Conservation (phyloP, 2,329 filamentous ascomycete species). For the Leptosphaerulina australis region DNA sequence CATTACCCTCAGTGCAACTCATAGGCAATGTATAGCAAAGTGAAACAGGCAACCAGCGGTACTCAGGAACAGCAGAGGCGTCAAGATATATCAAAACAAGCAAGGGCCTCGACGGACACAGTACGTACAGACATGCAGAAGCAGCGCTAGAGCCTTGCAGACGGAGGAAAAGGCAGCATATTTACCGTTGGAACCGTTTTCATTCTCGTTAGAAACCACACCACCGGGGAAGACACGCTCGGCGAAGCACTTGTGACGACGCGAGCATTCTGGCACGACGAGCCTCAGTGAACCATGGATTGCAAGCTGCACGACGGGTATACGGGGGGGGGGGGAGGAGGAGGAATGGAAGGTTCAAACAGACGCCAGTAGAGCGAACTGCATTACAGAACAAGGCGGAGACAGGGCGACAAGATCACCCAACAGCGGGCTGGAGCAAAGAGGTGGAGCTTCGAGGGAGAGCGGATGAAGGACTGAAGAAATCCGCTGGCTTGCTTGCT, state of each 20-base stretch:
- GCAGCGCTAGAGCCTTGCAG: conserved; percentile 17
- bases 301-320: conserved; percentile 26
- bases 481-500: conserved; percentile 36
- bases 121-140: conserved; percentile 13
- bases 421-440: conserved; percentile 34
- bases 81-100: conserved; percentile 39
- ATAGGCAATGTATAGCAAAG: conserved; percentile 28
- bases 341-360: conserved; percentile 30
- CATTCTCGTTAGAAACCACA: conserved; percentile 50
- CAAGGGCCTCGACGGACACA: conserved; percentile 30
- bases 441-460: conserved; percentile 39
- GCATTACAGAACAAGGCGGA: conserved; percentile 33
- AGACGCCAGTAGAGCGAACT: conserved; percentile 23
- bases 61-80: conserved; percentile 28
- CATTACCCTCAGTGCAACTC: conserved; percentile 38
- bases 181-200: conserved; percentile 56
- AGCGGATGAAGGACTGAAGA: conserved; percentile 41
- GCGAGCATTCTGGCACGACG: conserved; percentile 51
- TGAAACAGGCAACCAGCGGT: conserved; percentile 35
- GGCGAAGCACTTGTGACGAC: conserved; percentile 46
- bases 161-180: conserved; percentile 29
- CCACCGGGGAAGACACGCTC: conserved; percentile 47
- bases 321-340: conserved; percentile 24
- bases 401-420: conserved; percentile 32
- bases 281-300: conserved; percentile 35